Conservation (phyloP, 2,329 filamentous ascomycete species). For the Diaporthe australafricana region DNA sequence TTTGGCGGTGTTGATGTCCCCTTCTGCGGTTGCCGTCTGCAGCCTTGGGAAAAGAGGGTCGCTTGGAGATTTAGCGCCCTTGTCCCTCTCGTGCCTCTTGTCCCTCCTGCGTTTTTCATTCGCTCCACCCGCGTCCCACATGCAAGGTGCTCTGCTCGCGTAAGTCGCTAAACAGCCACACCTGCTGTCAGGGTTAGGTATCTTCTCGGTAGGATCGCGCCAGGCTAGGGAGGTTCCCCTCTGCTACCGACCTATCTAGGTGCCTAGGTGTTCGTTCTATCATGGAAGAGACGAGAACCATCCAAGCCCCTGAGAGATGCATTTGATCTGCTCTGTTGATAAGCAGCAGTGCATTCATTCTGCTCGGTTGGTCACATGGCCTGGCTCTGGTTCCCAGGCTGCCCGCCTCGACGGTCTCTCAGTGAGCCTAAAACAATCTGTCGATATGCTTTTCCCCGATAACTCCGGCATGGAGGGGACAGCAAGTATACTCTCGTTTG, state of each 20-base stretch:
- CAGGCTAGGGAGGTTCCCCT: neutral
- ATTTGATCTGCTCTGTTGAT: constrained; percentile 2
- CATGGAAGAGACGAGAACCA: constrained; percentile 27
- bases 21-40: constrained; percentile 21
- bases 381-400: no score
- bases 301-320: constrained; percentile 21
- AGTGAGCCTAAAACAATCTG: neutral
- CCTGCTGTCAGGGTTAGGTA: constrained; percentile 20
- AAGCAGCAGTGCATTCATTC: neutral
- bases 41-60: constrained; percentile 29
- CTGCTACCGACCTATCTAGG: no score
- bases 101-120: constrained; percentile 9
- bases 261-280: no score
- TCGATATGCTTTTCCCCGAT: neutral
- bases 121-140: neutral
- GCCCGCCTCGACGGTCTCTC: neutral
- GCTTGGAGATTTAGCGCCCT: constrained; percentile 28
- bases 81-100: neutral
- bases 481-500: neutral
- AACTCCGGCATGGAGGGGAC: neutral
- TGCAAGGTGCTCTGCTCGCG: neutral
- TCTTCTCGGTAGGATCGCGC: neutral
- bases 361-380: no score
- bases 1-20: constrained; percentile 28
- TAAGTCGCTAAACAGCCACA: neutral